Percentiles rank a stretch among this genome's conserved stretches.
Conservation (phyloP, 2,329 filamentous ascomycete species). For the Fusarium robinianum region DNA sequence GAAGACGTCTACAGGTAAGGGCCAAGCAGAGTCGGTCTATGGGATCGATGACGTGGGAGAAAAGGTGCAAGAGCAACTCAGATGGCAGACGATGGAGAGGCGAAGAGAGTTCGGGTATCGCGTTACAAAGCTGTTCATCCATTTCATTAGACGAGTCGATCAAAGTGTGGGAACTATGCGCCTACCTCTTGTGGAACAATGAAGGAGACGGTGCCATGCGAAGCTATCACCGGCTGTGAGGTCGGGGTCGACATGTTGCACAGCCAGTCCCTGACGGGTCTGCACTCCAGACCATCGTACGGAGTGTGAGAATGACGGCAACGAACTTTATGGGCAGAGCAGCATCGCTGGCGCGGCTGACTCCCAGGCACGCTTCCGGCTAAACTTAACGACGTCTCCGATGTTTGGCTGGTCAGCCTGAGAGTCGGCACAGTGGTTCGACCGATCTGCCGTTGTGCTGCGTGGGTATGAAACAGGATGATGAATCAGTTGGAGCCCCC, state of each 20-base stretch:
- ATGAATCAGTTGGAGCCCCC: too few species aligned
- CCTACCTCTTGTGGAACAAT: conserved; percentile 10
- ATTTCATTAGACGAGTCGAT: conserved; percentile 5
- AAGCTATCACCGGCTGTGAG: conserved; percentile 4
- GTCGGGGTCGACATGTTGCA: conserved; percentile 1
- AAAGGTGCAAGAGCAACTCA: conserved; percentile 10
- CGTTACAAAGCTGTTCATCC: conserved; percentile 3
- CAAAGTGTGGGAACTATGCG: background rate
- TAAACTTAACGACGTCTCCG: too few species aligned
- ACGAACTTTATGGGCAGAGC: too few species aligned
- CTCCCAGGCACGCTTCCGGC: too few species aligned
- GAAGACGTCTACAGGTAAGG: conserved; percentile 9
- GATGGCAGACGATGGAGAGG: conserved; percentile 12
- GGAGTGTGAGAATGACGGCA: too few species aligned
- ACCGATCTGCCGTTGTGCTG: too few species aligned
- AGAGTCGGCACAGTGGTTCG: too few species aligned
- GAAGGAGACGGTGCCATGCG: conserved; percentile 1
- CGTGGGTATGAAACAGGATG: too few species aligned
- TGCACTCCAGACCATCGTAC: too few species aligned
- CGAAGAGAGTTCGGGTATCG: conserved; percentile 5
- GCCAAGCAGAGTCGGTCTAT: conserved; percentile 10
- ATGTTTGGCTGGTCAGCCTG: too few species aligned
- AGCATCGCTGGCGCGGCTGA: too few species aligned
- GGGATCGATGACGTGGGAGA: conserved; percentile 3
- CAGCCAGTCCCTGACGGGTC: too few species aligned